phyloP scores from a whole-genome alignment of 441 rosid genomes.

The Capsella rubella region DNA sequence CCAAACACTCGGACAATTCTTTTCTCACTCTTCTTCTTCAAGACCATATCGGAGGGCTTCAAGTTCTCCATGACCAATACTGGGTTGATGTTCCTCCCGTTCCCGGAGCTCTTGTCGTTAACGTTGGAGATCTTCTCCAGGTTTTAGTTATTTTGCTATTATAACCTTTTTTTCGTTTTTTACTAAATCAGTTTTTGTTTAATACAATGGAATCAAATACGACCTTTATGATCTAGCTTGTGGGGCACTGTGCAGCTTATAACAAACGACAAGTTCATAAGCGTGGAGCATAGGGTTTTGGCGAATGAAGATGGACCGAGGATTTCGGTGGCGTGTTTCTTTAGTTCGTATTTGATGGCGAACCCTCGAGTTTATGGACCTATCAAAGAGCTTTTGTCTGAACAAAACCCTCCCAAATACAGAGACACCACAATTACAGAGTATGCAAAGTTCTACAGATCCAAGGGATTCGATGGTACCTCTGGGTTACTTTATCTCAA shows the following conservation, averaged over 20 bases:
- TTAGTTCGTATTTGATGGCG: slow-evolving; percentile 40
- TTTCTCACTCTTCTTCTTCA: slow-evolving; percentile 56
- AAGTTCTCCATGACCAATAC: slow-evolving; percentile 52
- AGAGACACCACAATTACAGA: slow-evolving; percentile 56
- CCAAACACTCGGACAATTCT: slow-evolving; percentile 43
- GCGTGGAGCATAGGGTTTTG: slow-evolving; percentile 61
- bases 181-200: neutral
- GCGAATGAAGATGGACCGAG: slow-evolving; percentile 60
- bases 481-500: slow-evolving; percentile 52
- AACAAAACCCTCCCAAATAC: slow-evolving; percentile 59
- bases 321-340: slow-evolving; percentile 65
- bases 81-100: slow-evolving; percentile 58
- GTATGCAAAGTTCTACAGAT: slow-evolving; percentile 37
- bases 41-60: slow-evolving; percentile 67
- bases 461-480: slow-evolving; percentile 60
- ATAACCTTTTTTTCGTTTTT: neutral
- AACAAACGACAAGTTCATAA: slow-evolving; percentile 62
- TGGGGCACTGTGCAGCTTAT: slow-evolving; percentile 40
- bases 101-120: slow-evolving; percentile 63
- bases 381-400: slow-evolving; percentile 61
- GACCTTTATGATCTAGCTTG: neutral
- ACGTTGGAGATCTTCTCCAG: slow-evolving; percentile 64
- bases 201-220: neutral
- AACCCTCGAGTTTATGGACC: slow-evolving; percentile 57
- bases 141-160: slow-evolving; percentile 32